Base-by-base conservation (phyloP, 2,329 filamentous ascomycete genomes). In the Eutypa lata region DNA sequence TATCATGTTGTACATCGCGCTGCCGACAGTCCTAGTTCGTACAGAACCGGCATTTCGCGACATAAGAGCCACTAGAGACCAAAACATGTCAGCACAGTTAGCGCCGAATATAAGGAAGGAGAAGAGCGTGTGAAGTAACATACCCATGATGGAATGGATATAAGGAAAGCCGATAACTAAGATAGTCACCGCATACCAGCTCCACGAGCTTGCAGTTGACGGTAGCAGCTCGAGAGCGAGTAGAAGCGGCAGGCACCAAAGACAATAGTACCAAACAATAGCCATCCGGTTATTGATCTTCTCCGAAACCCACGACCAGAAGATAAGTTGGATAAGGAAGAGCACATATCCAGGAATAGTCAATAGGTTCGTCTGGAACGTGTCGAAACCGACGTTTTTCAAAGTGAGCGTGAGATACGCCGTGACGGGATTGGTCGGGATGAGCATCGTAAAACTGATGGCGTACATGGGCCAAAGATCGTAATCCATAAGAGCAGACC, bases 301-400 rank as follows among this genome's bases (percentile, higher is more conserved):
- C 26, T 31, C 80, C 77, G 4, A 78, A 56, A 33, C 78, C 66
- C 22, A 74, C 69, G 26, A 76, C 69, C 56, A 80, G 73, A 48
- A 74, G 73, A n/a, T 72, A 49, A 51, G 54, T 14, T 60, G 53
- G 47, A 58, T 60, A 21, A 61, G 42, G 56, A 57, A 62, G 7
- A 63, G 60, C 1, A 75, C 73, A 48, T 76, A 76, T 4, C 71
- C 76, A 0, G 82, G 79, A n/a, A 88, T 87, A 2, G 79, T 78
- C 7, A 89, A 75, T 33, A 89, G 65, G 61, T 87, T 89, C 2
- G 83, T 76, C 22, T 82, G 70, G 65, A 89, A 85, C 2, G 80
- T 83, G 54, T 75, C 70, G 67, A 86, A 86, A 2, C 78, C 84
- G 0, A 87, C 70, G 1, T 73, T 70, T 44, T 77, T 77, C 6